Evolutionary conservation across 371 early-diverging fungal genomes (phyloP), one percentile per base, ranked within the genome.

Genomic region (Umbelopsis sp.): DNA sequence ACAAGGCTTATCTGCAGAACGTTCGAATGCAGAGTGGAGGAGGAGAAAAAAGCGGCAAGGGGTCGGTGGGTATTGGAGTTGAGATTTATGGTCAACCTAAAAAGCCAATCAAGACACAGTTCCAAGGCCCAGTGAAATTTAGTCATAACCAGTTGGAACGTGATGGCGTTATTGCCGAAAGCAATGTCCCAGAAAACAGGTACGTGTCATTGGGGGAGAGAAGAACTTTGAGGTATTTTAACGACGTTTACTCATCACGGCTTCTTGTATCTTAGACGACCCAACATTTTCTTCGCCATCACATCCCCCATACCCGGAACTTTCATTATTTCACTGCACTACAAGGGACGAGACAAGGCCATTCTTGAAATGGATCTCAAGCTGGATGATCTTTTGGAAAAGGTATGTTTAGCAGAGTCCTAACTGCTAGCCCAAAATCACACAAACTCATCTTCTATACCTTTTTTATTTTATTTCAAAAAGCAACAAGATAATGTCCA

Each of bases 341-440:
- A 92, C 76, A 96, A 95, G 80, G 92, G 83, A 24, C 88, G 98
- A 16, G 97, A 97, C 53, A 94, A 94, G 73, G 91, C 98, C 1
- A 95, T 97, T 65, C 76, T 97, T 68, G 95, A 96, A 80, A 96
- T 97, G 96, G 96, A 96, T 78, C 84, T 97, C 72, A 94, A 95
- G 69, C 82, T 97, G 41, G 97, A 97, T 74, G 97, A 97, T 77
- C 79, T 97, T 70, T 81, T 97, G 50, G 96, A 96, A 78, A 95
- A 95, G 83, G 90, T 89, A 83, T 70, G 9, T 22, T 32, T 25
- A 50, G 41, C 24, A n/a, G 22, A 22, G 22, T 0, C 22, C 22
- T 22, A 22, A 22, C 22, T 22, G 22, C 22, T 22, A 22, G 22
- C 22, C 22, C 22, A 22, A 22, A 22, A 22, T 22, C 22, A 22